phyloP scores from a whole-genome alignment of 495 filamentous ascomycete genomes.

The Xylaria flabelliformis region DNA sequence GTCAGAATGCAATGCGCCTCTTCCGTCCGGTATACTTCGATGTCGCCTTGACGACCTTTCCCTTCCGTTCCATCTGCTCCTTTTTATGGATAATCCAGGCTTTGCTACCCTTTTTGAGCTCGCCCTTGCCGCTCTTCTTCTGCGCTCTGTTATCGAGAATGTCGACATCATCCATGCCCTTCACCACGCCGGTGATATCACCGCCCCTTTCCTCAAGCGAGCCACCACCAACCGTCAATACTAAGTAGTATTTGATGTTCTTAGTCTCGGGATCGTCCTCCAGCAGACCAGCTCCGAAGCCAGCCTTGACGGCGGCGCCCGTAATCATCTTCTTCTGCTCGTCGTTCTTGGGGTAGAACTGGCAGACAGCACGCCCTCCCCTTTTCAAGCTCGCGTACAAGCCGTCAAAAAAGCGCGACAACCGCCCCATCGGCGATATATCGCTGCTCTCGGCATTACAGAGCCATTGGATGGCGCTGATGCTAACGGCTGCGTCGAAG shows the following conservation, averaged over 20 bases:
- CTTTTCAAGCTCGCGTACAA: slow-evolving; percentile 83
- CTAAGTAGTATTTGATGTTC: slow-evolving; percentile 91
- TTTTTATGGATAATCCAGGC: slow-evolving; percentile 94
- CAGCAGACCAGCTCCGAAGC: slow-evolving; percentile 92
- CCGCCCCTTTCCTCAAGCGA: slow-evolving; percentile 66
- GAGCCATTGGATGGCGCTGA: slow-evolving; percentile 95
- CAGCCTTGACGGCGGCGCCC: slow-evolving; percentile 84
- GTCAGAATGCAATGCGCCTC: slow-evolving; percentile 63
- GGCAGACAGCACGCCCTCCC: slow-evolving; percentile 90
- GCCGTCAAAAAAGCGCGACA: slow-evolving; percentile 89
- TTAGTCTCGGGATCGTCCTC: slow-evolving; percentile 97
- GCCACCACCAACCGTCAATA: slow-evolving; percentile 86
- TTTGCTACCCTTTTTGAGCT: slow-evolving; percentile 78
- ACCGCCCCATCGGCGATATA: slow-evolving; percentile 73
- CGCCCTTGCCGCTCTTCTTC: slow-evolving; percentile 56
- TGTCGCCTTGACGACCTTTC: slow-evolving; percentile 87
- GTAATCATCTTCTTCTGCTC: slow-evolving; percentile 90
- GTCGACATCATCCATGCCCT: slow-evolving; percentile 87
- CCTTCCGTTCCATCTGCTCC: slow-evolving; percentile 91
- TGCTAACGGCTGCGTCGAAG: slow-evolving; percentile 94
- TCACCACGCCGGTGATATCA: slow-evolving; percentile 86
- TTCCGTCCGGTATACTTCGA: slow-evolving; percentile 94
- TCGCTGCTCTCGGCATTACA: slow-evolving; percentile 93
- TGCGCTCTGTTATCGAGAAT: slow-evolving; percentile 74
- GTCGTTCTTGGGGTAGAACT: slow-evolving; percentile 98